phyloP scores from a whole-genome alignment of 2,329 filamentous ascomycete species.

The Trichoderma sp. region DNA sequence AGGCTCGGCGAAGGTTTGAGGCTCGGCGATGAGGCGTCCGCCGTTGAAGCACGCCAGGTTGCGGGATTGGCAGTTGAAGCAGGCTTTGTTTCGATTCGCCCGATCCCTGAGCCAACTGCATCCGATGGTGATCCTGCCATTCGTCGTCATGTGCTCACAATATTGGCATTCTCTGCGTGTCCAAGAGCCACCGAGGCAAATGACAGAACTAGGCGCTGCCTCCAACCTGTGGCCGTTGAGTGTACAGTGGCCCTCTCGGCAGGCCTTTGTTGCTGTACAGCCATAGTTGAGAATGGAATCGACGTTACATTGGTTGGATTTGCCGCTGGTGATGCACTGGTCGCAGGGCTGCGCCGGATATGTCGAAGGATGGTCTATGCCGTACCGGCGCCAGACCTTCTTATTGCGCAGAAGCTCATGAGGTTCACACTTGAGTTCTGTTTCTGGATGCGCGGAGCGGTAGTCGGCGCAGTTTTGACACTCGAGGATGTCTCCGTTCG shows the following conservation, averaged over 20 bases:
- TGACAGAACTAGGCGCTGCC: constrained; percentile 23
- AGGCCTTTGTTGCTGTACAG: constrained; percentile 22
- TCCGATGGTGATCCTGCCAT: not conserved
- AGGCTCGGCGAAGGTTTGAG: not conserved
- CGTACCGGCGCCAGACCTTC: constrained; percentile 23
- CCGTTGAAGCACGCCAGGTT: constrained; percentile 25
- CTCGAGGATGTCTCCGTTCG: constrained; percentile 22
- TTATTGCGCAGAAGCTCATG: not conserved
- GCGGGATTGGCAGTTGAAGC: constrained; percentile 24
- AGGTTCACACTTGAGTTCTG: constrained; percentile 21
- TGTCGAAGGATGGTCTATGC: constrained; percentile 16
- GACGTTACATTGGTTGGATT: constrained; percentile 24
- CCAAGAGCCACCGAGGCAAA: constrained; percentile 21
- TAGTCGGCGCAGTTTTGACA: constrained; percentile 30
- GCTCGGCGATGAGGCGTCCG: constrained; percentile 21
- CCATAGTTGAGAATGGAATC: constrained; percentile 25
- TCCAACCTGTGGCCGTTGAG: constrained; percentile 19
- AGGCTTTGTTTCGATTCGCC: constrained; percentile 25
- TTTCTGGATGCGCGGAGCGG: constrained; percentile 15
- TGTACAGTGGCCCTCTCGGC: constrained; percentile 16
- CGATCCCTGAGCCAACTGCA: constrained; percentile 29
- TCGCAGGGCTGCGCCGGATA: constrained; percentile 23
- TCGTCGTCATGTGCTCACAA: constrained; percentile 23
- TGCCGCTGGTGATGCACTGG: constrained; percentile 15
- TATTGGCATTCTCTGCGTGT: constrained; percentile 28